These are phyloP conservation scores for Tripidium arundinaceum DNA, from an alignment of 202 grass and related monocot species.

Conservation along the genomic window DNA sequence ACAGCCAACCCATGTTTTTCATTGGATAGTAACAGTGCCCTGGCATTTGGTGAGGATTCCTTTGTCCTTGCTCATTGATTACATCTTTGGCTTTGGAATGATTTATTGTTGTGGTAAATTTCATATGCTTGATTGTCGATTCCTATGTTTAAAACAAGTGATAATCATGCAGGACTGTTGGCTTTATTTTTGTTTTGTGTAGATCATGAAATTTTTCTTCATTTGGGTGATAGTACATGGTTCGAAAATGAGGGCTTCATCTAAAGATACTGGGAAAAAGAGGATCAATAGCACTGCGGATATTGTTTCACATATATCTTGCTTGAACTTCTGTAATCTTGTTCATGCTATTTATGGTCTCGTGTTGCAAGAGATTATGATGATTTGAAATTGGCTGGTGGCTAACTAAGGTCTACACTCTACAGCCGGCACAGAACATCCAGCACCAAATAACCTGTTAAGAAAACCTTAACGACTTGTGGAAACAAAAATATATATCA, in stretches of 20 bases:
- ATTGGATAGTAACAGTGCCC: background rate
- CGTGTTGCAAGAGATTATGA: background rate
- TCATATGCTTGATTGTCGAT: background rate
- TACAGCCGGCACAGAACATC: too few species aligned
- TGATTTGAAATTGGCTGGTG: too few species aligned
- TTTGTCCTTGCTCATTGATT: background rate
- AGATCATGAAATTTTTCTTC: background rate
- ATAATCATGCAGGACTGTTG: too few species aligned
- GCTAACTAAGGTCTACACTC: too few species aligned
- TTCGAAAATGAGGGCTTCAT: background rate
- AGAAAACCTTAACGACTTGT: background rate
- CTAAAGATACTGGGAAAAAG: slow-evolving; percentile 1
- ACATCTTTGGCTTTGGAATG: background rate
- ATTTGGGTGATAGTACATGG: background rate
- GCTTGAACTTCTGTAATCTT: background rate
- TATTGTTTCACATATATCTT: background rate
- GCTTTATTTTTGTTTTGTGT: too few species aligned
- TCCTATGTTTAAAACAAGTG: background rate
- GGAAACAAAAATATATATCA: background rate
- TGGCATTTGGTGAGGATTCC: background rate
- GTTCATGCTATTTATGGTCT: background rate
- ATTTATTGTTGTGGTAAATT: background rate
- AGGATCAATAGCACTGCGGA: background rate
- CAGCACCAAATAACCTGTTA: background rate
- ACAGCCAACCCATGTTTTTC: background rate